Evolutionary conservation across 257 asterid genomes (phyloP).

Genomic region (Przewalskia tangutica): DNA sequence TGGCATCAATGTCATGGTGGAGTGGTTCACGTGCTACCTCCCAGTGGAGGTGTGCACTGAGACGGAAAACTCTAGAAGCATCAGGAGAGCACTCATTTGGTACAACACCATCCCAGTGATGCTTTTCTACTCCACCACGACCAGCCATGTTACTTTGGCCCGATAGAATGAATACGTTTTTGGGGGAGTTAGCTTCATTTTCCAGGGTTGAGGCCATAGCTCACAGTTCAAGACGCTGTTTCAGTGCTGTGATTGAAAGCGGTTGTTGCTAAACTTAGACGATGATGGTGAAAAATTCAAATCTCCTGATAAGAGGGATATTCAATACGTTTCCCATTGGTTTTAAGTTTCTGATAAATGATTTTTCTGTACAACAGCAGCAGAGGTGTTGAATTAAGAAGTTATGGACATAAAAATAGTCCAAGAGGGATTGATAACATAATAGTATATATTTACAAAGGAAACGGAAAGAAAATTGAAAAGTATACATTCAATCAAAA

Average conservation of each 20-base stretch:
- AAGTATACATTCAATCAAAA: not conserved
- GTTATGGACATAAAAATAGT: not conserved
- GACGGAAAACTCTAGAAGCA: conserved; percentile 44
- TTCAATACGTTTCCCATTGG: not conserved
- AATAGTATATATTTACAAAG: not conserved
- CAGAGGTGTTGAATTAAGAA: not conserved
- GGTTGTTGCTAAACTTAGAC: not conserved
- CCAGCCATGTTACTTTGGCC: conserved; percentile 99
- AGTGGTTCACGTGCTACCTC: conserved; percentile 72
- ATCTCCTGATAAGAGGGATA: not conserved
- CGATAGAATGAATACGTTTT: conserved; percentile 64
- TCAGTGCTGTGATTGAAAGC: not conserved
- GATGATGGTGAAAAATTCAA: not conserved
- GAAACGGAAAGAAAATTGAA: not conserved
- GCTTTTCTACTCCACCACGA: conserved; percentile 69
- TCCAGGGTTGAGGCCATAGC: conserved; percentile 11
- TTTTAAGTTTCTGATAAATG: not conserved
- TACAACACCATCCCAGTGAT: conserved; percentile 69
- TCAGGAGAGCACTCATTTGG: conserved; percentile 56
- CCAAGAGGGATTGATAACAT: not conserved
- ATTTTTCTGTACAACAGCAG: not conserved
- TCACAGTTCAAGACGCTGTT: not conserved
- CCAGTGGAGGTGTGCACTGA: conserved; percentile 49
- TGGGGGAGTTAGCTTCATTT: conserved; percentile 27
- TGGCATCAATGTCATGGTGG: conserved; percentile 74